phyloP scores from a whole-genome alignment of 2,329 filamentous ascomycete genomes.

The Diaporthe capsici region DNA sequence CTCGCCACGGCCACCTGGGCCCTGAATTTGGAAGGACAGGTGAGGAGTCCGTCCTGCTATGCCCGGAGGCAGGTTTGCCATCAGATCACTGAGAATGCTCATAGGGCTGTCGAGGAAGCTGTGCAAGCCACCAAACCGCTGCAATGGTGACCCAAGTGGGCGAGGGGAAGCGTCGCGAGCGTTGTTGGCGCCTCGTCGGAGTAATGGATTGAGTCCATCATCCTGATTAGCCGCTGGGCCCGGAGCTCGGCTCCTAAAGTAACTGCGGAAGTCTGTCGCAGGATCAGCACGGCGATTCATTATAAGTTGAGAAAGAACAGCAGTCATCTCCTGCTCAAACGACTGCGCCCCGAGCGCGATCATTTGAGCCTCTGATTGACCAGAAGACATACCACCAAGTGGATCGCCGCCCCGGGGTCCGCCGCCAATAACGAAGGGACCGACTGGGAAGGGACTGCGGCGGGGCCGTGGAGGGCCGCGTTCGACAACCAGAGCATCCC shows the following conservation, averaged over 20 bases:
- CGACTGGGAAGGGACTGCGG: slow-evolving; percentile 72
- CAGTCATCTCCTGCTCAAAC: slow-evolving; percentile 36
- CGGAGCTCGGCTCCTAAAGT: slow-evolving; percentile 67
- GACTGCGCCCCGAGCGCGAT: slow-evolving; percentile 34
- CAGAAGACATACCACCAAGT: slow-evolving; percentile 60
- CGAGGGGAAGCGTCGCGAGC: slow-evolving; percentile 64
- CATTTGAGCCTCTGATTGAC: slow-evolving; percentile 34
- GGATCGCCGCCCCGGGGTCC: slow-evolving; percentile 64
- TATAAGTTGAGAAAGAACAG: slow-evolving; percentile 35
- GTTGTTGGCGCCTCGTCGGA: slow-evolving; percentile 72
- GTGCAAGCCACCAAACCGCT: slow-evolving; percentile 64
- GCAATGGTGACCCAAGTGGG: slow-evolving; percentile 63
- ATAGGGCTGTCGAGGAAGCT: slow-evolving; percentile 64
- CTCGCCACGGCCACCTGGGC: slow-evolving; percentile 62
- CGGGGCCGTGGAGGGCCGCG: slow-evolving; percentile 66
- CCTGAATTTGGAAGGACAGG: slow-evolving; percentile 72
- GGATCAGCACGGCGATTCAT: slow-evolving; percentile 42
- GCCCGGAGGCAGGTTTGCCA: slow-evolving; percentile 65
- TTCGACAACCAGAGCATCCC: slow-evolving; percentile 70
- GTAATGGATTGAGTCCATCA: slow-evolving; percentile 88
- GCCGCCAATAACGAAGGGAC: slow-evolving; percentile 67
- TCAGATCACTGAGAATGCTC: slow-evolving; percentile 68
- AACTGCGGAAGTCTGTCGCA: slow-evolving; percentile 61
- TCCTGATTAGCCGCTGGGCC: slow-evolving; percentile 72
- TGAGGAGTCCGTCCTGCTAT: slow-evolving; percentile 61